Conservation (phyloP, 805 yeast genomes). For the Metschnikowia drakensbergensis region DNA sequence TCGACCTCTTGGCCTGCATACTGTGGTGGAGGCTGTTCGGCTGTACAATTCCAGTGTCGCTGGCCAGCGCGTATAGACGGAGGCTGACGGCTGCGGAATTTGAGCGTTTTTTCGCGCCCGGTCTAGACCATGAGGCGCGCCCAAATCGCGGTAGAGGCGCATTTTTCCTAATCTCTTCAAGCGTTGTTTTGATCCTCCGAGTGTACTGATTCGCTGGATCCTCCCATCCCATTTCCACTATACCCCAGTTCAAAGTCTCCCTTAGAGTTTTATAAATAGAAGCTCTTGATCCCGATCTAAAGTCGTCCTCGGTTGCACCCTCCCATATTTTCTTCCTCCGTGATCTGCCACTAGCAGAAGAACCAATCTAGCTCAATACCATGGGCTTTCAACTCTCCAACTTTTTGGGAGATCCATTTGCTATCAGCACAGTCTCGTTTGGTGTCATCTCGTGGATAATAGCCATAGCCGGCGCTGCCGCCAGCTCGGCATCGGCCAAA, state of each 20-base stretch:
- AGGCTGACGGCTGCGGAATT: neutral
- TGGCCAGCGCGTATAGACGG: neutral
- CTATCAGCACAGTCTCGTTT: constrained; percentile 73
- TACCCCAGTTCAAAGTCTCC: neutral
- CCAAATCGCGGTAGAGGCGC: constrained; percentile 1
- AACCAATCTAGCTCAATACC: neutral
- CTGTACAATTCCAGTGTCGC: too few relatives aligned
- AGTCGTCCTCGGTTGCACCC: neutral
- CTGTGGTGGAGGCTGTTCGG: too few relatives aligned
- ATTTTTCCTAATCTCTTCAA: neutral
- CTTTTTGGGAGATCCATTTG: constrained; percentile 80
- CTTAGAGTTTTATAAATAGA: neutral
- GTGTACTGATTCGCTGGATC: neutral
- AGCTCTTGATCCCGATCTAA: neutral
- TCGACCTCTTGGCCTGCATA: too few relatives aligned
- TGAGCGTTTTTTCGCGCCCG: constrained; percentile 1
- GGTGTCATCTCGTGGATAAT: constrained; percentile 80
- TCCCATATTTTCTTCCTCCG: neutral
- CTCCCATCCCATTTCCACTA: neutral
- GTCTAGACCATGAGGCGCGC: constrained; percentile 5
- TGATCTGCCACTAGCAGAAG: neutral
- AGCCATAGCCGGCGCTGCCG: constrained; percentile 80
- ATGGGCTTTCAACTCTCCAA: constrained; percentile 45
- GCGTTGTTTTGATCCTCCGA: constrained; percentile 2
- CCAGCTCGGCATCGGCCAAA: constrained; percentile 37